Conservation (phyloP, 305 asterid genomes). For the Fraxinus albicans region DNA sequence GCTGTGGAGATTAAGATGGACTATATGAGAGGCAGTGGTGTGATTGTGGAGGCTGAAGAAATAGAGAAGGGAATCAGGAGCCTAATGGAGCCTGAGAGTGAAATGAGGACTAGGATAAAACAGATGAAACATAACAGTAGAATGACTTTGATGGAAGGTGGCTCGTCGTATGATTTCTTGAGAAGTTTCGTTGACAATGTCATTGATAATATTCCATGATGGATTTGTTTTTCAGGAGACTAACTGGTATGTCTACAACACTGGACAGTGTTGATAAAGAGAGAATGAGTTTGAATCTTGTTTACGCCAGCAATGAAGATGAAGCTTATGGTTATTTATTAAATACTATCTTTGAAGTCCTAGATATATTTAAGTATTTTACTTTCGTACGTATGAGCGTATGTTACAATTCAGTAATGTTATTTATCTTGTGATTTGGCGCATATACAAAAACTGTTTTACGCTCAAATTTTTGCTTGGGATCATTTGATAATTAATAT, state of each 20-base stretch:
- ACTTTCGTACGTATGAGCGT: too few species aligned
- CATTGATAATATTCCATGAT: not conserved
- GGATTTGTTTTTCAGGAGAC: not conserved
- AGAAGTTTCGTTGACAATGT: slow-evolving; percentile 25
- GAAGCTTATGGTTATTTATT: not conserved
- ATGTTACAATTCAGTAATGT: too few species aligned
- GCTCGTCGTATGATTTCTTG: slow-evolving; percentile 23
- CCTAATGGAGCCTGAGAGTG: slow-evolving; percentile 33
- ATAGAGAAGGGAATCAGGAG: slow-evolving; percentile 27
- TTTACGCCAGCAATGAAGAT: not conserved
- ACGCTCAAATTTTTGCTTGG: not conserved
- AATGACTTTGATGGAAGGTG: slow-evolving; percentile 28
- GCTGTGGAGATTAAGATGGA: slow-evolving; percentile 47
- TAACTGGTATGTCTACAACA: not conserved
- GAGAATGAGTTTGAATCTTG: too few species aligned
- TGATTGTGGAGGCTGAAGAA: slow-evolving; percentile 32
- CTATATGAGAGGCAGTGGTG: slow-evolving; percentile 11
- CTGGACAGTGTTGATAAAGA: not conserved
- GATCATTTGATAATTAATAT: not conserved
- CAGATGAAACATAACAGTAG: slow-evolving; percentile 29
- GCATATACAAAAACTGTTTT: not conserved
- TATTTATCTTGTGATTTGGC: not conserved
- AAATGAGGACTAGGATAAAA: slow-evolving; percentile 3
- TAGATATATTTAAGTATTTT: too few species aligned
- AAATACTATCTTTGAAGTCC: not conserved